Evolutionary conservation across 108 stramenopile species (phyloP).

Genomic region (Nannochloropsis salina): DNA sequence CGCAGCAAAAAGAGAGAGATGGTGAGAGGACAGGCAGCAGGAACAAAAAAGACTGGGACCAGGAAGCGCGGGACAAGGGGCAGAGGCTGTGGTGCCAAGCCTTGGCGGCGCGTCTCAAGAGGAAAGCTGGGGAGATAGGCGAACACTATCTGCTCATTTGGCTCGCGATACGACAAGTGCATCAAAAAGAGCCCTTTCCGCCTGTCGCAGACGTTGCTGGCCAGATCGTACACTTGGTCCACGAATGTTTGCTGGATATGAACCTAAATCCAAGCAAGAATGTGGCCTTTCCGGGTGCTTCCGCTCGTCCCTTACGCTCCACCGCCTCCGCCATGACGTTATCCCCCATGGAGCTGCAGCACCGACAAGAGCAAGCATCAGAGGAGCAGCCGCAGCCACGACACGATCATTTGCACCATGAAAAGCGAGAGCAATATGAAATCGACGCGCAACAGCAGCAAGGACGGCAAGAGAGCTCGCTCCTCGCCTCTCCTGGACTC

Average conservation of each 20-base stretch:
- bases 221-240: constrained; percentile 63
- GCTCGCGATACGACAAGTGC: constrained; percentile 60
- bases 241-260: constrained; percentile 58
- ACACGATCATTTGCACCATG: neutral
- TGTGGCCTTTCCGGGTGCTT: constrained; percentile 36
- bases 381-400: neutral
- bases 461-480: too few relatives aligned
- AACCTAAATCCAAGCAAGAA: constrained; percentile 20
- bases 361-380: constrained; percentile 32
- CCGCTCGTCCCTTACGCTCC: neutral
- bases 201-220: constrained; percentile 59
- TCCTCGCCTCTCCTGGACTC: neutral
- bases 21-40: neutral
- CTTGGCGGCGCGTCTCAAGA: neutral
- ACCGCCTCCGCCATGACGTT: neutral
- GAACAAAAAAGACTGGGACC: neutral
- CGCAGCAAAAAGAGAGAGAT: neutral
- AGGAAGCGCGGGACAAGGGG: neutral
- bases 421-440: neutral
- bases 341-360: neutral
- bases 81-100: neutral
- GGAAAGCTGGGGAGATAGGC: constrained; percentile 31
- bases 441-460: too few relatives aligned
- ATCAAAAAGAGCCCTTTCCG: constrained; percentile 70
- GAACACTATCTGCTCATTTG: constrained; percentile 55